Evolutionary conservation across 192 early-diverging fungal species (phyloP).

Genomic region (Backusella psychrophila): DNA sequence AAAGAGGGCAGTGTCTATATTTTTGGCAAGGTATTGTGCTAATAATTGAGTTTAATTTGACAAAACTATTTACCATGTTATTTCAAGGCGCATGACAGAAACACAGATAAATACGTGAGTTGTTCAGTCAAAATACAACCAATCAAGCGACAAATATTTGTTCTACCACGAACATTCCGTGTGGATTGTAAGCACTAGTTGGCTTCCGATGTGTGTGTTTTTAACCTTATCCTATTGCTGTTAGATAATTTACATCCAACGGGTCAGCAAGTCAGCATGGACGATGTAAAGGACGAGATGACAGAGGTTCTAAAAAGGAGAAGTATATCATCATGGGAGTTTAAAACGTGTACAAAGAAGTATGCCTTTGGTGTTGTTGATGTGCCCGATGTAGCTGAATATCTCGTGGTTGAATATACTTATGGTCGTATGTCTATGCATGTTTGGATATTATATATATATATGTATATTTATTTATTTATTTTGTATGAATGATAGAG

Average conservation of each 20-base stretch:
- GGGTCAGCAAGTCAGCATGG: conserved; percentile 56
- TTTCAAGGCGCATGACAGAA: conserved; percentile 41
- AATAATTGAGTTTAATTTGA: background rate
- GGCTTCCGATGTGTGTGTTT: background rate
- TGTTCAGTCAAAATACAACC: conserved; percentile 79
- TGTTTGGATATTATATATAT: background rate
- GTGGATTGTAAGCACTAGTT: conserved; percentile 38
- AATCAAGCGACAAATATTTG: conserved; percentile 82
- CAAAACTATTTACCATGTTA: background rate
- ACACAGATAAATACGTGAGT: conserved; percentile 57
- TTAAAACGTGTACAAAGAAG: conserved; percentile 67
- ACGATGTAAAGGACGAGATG: conserved; percentile 77
- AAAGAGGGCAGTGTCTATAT: conserved; percentile 77
- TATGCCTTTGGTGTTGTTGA: conserved; percentile 89
- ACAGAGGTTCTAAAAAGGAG: conserved; percentile 54
- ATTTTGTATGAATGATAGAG: conserved; percentile 27
- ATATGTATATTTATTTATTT: conserved; percentile 42
- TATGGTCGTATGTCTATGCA: conserved; percentile 11
- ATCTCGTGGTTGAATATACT: conserved; percentile 67
- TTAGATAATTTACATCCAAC: conserved; percentile 46
- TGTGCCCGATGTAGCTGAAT: conserved; percentile 77
- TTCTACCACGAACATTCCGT: conserved; percentile 71
- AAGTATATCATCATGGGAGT: conserved; percentile 55
- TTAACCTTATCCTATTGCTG: background rate
- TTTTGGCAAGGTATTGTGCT: conserved; percentile 71